phyloP scores from a whole-genome alignment of 2,329 filamentous ascomycete species.

The Emergomyces orientalis region DNA sequence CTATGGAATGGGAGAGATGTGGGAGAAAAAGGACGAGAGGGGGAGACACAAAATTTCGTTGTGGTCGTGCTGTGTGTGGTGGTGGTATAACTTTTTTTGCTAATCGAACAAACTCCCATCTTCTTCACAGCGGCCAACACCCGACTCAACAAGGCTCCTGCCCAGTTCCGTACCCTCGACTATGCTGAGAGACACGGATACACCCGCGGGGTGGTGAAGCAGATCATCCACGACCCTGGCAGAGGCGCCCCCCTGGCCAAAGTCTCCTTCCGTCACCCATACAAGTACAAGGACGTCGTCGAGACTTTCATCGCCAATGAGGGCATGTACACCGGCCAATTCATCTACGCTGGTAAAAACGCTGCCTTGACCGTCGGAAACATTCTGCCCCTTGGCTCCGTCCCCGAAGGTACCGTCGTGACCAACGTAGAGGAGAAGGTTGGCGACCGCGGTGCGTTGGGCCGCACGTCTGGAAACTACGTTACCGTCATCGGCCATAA shows the following conservation, averaged over 20 bases:
- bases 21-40: conserved; percentile 12
- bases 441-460: conserved; percentile 91
- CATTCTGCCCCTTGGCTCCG: conserved; percentile 84
- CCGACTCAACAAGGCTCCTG: conserved; percentile 87
- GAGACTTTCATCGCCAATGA: conserved; percentile 99
- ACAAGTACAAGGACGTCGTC: conserved; percentile 93
- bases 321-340: conserved; percentile 99
- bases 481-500: conserved; percentile 97
- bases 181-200: conserved; percentile 97
- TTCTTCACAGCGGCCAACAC: conserved; percentile 59
- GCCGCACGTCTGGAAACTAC: conserved; percentile 98
- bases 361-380: conserved; percentile 94
- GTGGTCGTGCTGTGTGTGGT: no score
- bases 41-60: conserved; percentile 10
- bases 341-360: conserved; percentile 99
- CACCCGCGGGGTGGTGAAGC: conserved; percentile 93
- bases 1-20: not conserved
- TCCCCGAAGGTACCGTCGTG: conserved; percentile 98
- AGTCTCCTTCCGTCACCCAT: conserved; percentile 94
- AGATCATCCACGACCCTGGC: conserved; percentile 98
- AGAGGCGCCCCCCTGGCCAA: conserved; percentile 96
- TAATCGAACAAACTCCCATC: conserved; percentile 7
- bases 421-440: conserved; percentile 99
- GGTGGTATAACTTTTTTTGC: not conserved
- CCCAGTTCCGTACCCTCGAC: conserved; percentile 95